Evolutionary conservation across 352 stramenopile species (phyloP), one percentile per base, ranked within the genome.

Genomic region (Pythium rishiriense): DNA sequence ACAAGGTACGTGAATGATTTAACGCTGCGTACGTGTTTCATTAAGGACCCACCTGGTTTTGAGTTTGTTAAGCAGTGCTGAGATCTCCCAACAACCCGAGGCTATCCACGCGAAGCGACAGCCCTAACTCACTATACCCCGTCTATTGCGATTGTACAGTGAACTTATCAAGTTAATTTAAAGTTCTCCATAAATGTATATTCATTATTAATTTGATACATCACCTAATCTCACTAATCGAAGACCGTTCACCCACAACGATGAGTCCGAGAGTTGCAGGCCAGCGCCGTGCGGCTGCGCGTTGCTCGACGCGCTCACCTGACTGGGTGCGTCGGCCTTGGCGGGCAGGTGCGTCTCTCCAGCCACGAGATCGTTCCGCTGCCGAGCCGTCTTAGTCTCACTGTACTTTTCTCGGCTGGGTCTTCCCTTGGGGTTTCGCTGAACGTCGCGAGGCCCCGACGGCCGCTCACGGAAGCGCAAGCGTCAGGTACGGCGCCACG

Each of bases 401-500:
- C 37, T 21, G 37, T 43, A 43, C 37, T 4, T 4, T 43, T 43
- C 37, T 43, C 12, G 37, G 11, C 37, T 17, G 37, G n/a, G n/a
- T n/a, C 37, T 43, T 43, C 37, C 37, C 12, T 9, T 43, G 33
- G 17, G 33, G 11, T 39, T 12, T 39, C 33, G 33, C 33, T 10
- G 33, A 12, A 39, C 33, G 33, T 37, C 31, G 6, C 31, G 6
- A 37, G 31, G 10, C 10, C 4, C 33, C 17, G 10, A 17, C 33
- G 5, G 19, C 11, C 14, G 1, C 22, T 65, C 48, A 66, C 14
- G 54, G 42, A 11, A 51, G 12, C 0, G 39, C 41, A 14, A 74
- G 22, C 9, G 64, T 55, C 45, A 78, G 35, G 37, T 51, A 70
- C 21, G 68, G 71, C 9, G 61, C 39, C 19, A 65, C 56, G 8